These are phyloP conservation scores for Elymus sibiricus DNA, from an alignment of 176 grass and related monocot species.

Conservation along the genomic window DNA sequence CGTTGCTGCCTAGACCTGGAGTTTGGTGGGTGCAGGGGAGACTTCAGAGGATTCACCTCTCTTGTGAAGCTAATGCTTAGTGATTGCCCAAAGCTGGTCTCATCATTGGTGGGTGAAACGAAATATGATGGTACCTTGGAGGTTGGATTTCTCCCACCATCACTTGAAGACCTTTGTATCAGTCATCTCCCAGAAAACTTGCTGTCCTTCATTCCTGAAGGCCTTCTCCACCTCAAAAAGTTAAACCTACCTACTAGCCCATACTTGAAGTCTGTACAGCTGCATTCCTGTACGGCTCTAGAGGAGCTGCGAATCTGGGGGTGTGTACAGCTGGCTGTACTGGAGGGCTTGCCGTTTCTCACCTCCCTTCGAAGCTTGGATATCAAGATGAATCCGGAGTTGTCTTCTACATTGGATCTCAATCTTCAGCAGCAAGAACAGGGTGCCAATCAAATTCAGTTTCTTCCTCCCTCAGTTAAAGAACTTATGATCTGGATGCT, in stretches of 20 bases:
- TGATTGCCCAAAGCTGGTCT: background rate
- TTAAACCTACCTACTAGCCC: fast-evolving
- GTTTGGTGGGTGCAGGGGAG: background rate
- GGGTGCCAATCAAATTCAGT: background rate
- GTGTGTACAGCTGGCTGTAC: background rate
- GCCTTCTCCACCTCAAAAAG: background rate
- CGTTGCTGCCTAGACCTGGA: fast-evolving
- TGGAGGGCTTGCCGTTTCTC: conserved; percentile 6
- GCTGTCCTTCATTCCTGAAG: background rate
- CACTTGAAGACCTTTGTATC: background rate
- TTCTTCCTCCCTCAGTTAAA: background rate
- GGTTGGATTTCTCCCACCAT: background rate
- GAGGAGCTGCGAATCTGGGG: background rate
- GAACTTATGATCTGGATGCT: background rate
- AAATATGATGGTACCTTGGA: background rate
- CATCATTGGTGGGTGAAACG: background rate
- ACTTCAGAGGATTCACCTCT: background rate
- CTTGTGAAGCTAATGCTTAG: fast-evolving
- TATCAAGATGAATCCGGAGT: background rate
- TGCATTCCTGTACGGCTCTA: background rate
- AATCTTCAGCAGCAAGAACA: background rate
- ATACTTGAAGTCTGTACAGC: background rate
- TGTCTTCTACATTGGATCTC: background rate
- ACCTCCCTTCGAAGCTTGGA: background rate
- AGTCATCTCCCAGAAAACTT: background rate